phyloP scores from a whole-genome alignment of 345 rosid species.

The Alliaria petiolata region DNA sequence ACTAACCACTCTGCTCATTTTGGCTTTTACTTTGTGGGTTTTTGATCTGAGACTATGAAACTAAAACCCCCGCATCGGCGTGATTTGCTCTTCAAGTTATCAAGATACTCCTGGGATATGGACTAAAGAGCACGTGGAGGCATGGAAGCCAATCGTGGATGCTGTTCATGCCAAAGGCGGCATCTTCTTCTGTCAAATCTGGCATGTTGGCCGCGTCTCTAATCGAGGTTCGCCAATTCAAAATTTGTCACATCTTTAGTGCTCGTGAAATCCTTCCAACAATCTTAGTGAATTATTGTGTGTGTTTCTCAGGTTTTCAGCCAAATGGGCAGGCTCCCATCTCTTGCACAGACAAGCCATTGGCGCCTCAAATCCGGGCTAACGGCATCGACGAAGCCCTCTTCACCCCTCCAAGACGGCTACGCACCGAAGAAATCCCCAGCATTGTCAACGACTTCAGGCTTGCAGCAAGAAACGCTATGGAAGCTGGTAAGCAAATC shows the following conservation, averaged over 20 bases:
- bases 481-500: conserved; percentile 55
- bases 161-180: conserved; percentile 85
- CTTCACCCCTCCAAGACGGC: conserved; percentile 56
- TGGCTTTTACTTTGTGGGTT: neutral
- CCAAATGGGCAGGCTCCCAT: conserved; percentile 68
- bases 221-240: conserved; percentile 27
- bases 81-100: conserved; percentile 33
- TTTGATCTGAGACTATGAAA: neutral
- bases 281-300: neutral
- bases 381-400: conserved; percentile 39
- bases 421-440: conserved; percentile 67
- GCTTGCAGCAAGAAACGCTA: conserved; percentile 73
- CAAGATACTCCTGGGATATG: conserved; percentile 61
- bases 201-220: conserved; percentile 80
- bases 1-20: neutral
- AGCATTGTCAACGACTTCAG: conserved; percentile 58
- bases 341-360: conserved; percentile 52
- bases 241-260: neutral
- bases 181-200: conserved; percentile 62
- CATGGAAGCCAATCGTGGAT: conserved; percentile 83
- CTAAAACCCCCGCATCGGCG: neutral
- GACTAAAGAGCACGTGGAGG: conserved; percentile 81
- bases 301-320: conserved; percentile 31
- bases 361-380: conserved; percentile 40
- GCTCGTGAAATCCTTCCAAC: neutral